These are phyloP conservation scores for Terfezia boudieri DNA, from an alignment of 495 filamentous ascomycete species.

Conservation along the genomic window DNA sequence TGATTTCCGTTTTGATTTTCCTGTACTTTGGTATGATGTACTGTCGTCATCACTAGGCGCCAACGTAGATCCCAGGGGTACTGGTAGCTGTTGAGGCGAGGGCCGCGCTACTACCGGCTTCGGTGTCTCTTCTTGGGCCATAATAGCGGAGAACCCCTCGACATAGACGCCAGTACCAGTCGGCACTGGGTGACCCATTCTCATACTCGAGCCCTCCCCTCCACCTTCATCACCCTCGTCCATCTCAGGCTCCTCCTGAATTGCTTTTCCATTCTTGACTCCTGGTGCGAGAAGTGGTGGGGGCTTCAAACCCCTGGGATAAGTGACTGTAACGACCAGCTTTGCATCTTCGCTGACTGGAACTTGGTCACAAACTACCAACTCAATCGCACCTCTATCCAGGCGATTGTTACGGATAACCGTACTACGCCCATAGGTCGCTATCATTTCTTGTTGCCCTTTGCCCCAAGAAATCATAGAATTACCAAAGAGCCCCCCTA, in stretches of 20 bases:
- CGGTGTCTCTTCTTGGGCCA: conserved; percentile 1
- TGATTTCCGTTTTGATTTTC: neutral
- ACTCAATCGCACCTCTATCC: conserved; percentile 23
- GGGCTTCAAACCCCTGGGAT: conserved; percentile 28
- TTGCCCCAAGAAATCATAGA: conserved; percentile 20
- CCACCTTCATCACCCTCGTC: conserved; percentile 7
- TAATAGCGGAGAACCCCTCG: neutral
- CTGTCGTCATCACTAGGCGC: neutral
- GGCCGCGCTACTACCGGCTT: neutral
- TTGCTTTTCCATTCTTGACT: neutral
- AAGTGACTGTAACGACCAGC: conserved; percentile 29
- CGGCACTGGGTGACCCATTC: neutral
- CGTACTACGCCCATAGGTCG: conserved; percentile 33
- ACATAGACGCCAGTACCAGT: neutral
- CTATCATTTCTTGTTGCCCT: conserved; percentile 26
- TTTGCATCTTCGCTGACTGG: conserved; percentile 45
- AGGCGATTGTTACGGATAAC: conserved; percentile 33
- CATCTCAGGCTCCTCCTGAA: neutral
- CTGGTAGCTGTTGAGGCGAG: neutral
- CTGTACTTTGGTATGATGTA: neutral
- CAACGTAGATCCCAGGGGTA: neutral
- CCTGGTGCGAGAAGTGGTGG: neutral
- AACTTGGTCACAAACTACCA: conserved; percentile 42
- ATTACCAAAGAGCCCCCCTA: neutral
- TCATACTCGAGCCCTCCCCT: neutral